Evolutionary conservation across 2,329 filamentous ascomycete species (phyloP).

Genomic region (Claviceps digitariae): DNA sequence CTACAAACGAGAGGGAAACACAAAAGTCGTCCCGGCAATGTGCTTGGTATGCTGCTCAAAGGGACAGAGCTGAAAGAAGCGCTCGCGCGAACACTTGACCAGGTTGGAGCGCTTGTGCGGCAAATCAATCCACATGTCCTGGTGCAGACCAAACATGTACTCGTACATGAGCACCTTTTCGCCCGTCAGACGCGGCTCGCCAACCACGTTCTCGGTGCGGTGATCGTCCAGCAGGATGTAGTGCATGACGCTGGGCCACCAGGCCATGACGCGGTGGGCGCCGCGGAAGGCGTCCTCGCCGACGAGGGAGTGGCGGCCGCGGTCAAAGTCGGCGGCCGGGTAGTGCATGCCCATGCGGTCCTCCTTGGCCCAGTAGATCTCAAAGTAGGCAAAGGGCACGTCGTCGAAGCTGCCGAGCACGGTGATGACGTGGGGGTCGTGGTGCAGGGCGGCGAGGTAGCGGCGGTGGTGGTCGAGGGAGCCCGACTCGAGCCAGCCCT

Average conservation of each 20-base stretch:
- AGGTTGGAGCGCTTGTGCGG: background rate
- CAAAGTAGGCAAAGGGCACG: constrained; percentile 59
- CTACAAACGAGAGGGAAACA: background rate
- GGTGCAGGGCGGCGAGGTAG: constrained; percentile 30
- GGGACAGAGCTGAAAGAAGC: constrained; percentile 2
- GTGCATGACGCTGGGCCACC: constrained; percentile 50
- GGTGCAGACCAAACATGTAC: constrained; percentile 1
- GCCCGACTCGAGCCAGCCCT: constrained; percentile 65
- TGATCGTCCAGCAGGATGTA: constrained; percentile 49
- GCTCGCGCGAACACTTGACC: background rate
- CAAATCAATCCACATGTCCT: constrained; percentile 1
- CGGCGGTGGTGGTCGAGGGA: constrained; percentile 53
- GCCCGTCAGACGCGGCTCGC: constrained; percentile 39
- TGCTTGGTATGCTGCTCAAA: background rate
- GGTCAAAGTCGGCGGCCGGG: constrained; percentile 40
- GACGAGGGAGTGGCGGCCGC: constrained; percentile 44
- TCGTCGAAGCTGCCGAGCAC: constrained; percentile 57
- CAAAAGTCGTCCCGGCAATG: background rate
- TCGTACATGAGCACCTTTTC: constrained; percentile 1
- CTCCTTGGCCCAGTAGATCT: constrained; percentile 64
- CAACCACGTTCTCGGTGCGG: constrained; percentile 42
- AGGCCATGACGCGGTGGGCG: constrained; percentile 45
- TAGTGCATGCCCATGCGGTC: constrained; percentile 44
- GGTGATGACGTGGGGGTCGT: constrained; percentile 54
- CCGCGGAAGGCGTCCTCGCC: constrained; percentile 47